phyloP scores from a whole-genome alignment of 768 basidiomycete species.

The Crassisporium funariophilum region DNA sequence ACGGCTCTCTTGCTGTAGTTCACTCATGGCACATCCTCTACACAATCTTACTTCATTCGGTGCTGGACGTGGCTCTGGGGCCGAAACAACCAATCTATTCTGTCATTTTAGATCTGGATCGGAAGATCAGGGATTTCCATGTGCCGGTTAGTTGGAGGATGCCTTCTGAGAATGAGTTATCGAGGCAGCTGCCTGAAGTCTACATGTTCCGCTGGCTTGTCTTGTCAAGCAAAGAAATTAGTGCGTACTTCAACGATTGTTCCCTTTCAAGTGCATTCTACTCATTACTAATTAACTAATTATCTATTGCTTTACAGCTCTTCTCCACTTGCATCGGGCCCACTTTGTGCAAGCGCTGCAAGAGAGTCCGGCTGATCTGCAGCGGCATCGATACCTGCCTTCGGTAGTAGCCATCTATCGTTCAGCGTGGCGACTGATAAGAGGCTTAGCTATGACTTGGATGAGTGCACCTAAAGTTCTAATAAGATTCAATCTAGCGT shows the following conservation, averaged over 20 bases:
- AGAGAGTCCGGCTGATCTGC: constrained; percentile 56
- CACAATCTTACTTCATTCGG: constrained; percentile 50
- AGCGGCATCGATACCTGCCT: constrained; percentile 63
- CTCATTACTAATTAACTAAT: constrained; percentile 1
- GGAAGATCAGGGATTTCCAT: constrained; percentile 59
- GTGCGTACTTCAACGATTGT: constrained; percentile 30
- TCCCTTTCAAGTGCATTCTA: neutral
- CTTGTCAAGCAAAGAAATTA: constrained; percentile 50
- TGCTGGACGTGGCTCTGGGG: constrained; percentile 54
- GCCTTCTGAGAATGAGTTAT: constrained; percentile 29
- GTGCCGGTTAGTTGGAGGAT: constrained; percentile 48
- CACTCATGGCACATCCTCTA: constrained; percentile 59
- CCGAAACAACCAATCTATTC: constrained; percentile 53
- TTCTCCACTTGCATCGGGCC: constrained; percentile 65
- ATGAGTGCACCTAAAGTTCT: constrained; percentile 41
- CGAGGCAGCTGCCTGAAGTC: constrained; percentile 19
- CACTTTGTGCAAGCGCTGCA: constrained; percentile 70
- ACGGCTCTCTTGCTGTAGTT: constrained; percentile 36
- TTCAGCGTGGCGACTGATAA: constrained; percentile 67
- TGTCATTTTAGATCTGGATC: constrained; percentile 58
- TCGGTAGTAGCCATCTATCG: constrained; percentile 76
- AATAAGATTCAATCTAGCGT: constrained; percentile 51
- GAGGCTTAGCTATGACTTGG: constrained; percentile 48
- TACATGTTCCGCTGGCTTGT: constrained; percentile 47
- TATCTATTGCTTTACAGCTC: constrained; percentile 34